Percentiles rank a stretch among this genome's conserved stretches.
These are phyloP conservation scores for Stephanodiscus triporus DNA, from an alignment of 108 stramenopile species.

Conservation along the genomic window DNA sequence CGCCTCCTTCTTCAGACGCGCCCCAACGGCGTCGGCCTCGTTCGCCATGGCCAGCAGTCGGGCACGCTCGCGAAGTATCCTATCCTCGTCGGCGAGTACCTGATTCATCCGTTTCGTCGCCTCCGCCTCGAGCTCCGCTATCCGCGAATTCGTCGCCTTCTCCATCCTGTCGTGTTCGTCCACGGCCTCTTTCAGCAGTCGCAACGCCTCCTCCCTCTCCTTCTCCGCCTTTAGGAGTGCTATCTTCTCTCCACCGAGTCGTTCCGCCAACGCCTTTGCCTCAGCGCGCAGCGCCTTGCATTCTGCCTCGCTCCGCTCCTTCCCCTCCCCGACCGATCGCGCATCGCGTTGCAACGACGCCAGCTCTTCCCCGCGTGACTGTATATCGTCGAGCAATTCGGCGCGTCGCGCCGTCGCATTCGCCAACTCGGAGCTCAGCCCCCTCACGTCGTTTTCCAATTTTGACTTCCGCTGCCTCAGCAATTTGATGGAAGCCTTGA, in stretches of 20 bases:
- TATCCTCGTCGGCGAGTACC: background rate
- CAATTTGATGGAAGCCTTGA: conserved; percentile 9
- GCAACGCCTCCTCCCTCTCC: conserved; percentile 17
- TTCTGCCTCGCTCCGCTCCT: conserved; percentile 21
- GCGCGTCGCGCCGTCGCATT: conserved; percentile 5
- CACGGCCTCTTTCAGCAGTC: conserved; percentile 20
- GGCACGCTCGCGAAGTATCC: background rate
- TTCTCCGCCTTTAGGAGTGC: conserved; percentile 11
- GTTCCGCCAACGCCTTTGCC: conserved; percentile 3
- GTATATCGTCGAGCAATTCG: conserved; percentile 18
- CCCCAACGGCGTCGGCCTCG: background rate
- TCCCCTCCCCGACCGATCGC: conserved; percentile 24
- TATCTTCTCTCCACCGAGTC: conserved; percentile 16
- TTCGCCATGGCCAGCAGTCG: background rate
- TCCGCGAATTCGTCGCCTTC: background rate
- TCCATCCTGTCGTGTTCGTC: conserved; percentile 5
- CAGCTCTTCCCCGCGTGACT: conserved; percentile 27
- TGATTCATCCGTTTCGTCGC: conserved; percentile 4
- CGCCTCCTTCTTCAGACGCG: conserved; percentile 16
- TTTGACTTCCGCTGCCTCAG: conserved; percentile 7
- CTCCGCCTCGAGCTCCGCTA: conserved; percentile 13
- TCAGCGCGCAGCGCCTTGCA: conserved; percentile 18
- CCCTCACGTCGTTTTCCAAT: conserved; percentile 1
- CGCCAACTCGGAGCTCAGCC: conserved; percentile 13
- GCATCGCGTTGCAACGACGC: conserved; percentile 30